Percentiles rank a stretch among this genome's conserved stretches.
Conservation (phyloP, 2,329 filamentous ascomycete genomes). For the Venturia pyrina region DNA sequence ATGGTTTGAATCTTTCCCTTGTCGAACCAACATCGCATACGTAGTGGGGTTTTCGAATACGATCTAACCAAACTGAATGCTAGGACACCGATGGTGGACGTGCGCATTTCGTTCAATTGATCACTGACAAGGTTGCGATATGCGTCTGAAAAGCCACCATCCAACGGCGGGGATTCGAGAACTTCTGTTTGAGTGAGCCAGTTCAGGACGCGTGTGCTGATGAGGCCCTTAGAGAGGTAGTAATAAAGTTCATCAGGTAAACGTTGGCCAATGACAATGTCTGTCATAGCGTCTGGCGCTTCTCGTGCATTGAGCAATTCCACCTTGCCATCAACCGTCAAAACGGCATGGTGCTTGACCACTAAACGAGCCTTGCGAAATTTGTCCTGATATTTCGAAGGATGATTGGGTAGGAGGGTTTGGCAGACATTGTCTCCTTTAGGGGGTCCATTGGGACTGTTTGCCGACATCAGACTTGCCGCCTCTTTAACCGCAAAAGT, state of each 20-base stretch:
- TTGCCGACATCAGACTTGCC: neutral
- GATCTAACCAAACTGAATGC: slow-evolving; percentile 73
- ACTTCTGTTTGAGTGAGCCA: slow-evolving; percentile 75
- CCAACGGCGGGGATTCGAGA: slow-evolving; percentile 70
- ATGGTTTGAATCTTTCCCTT: slow-evolving; percentile 38
- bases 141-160: slow-evolving; percentile 67
- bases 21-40: slow-evolving; percentile 77
- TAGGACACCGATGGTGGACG: slow-evolving; percentile 67
- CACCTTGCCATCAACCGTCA: slow-evolving; percentile 67
- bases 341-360: slow-evolving; percentile 78
- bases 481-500: neutral
- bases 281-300: slow-evolving; percentile 74
- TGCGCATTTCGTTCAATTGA: slow-evolving; percentile 63
- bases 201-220: slow-evolving; percentile 68
- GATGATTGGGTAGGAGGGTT: slow-evolving; percentile 68
- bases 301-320: slow-evolving; percentile 62
- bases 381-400: slow-evolving; percentile 70
- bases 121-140: slow-evolving; percentile 72
- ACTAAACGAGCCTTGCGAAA: slow-evolving; percentile 80
- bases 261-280: slow-evolving; percentile 67
- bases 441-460: slow-evolving; percentile 16
- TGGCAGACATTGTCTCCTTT: slow-evolving; percentile 66
- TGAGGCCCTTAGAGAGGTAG: slow-evolving; percentile 75
- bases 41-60: slow-evolving; percentile 70
- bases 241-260: slow-evolving; percentile 83